These are phyloP conservation scores for Xylariaceae sp. DNA, from an alignment of 2,329 filamentous ascomycete genomes.

Conservation along the genomic window DNA sequence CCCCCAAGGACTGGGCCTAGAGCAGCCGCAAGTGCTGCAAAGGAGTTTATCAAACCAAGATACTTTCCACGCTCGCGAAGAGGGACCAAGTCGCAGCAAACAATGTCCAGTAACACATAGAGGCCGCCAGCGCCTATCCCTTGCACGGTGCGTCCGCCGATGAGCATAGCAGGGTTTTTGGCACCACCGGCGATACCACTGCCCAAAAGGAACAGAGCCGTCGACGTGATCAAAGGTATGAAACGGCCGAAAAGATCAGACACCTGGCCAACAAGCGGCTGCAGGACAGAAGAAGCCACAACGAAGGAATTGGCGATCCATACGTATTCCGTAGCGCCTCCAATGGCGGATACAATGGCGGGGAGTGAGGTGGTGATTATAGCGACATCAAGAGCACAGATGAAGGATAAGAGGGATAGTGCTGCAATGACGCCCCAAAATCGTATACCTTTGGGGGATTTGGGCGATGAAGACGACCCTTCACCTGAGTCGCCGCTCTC, in stretches of 20 bases:
- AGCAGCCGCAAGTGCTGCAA: constrained; percentile 41
- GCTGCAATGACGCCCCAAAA: constrained; percentile 2
- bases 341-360: constrained; percentile 15
- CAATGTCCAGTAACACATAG: constrained; percentile 52
- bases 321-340: constrained; percentile 20
- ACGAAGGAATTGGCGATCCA: constrained; percentile 28
- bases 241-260: constrained; percentile 55
- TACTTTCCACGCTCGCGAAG: constrained; percentile 52
- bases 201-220: constrained; percentile 53
- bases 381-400: constrained; percentile 8
- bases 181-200: constrained; percentile 54
- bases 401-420: constrained; percentile 13
- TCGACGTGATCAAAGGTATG: constrained; percentile 40
- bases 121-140: constrained; percentile 45
- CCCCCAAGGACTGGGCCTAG: constrained; percentile 41
- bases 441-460: background rate
- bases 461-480: background rate
- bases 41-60: constrained; percentile 41
- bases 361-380: constrained; percentile 30
- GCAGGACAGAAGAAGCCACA: constrained; percentile 44
- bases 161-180: constrained; percentile 47
- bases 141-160: constrained; percentile 50
- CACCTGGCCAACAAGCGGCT: constrained; percentile 53
- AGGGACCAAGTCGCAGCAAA: constrained; percentile 56
- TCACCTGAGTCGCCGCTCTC: too few relatives aligned